phyloP scores from a whole-genome alignment of 169 alveolate genomes.

The Amoebophrya sp. region DNA sequence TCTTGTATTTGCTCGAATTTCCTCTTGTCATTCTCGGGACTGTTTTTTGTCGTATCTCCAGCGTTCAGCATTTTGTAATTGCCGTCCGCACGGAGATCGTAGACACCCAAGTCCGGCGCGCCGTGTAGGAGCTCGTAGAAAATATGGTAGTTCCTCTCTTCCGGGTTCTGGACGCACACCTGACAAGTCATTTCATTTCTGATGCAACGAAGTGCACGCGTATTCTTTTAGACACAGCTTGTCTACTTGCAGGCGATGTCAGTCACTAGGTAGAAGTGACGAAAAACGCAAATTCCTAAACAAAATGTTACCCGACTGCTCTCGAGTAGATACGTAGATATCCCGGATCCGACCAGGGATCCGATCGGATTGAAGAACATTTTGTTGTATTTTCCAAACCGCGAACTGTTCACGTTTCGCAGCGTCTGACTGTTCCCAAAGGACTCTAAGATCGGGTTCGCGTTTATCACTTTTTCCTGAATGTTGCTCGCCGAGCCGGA shows the following conservation, averaged over 20 bases:
- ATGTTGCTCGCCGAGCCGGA: slow-evolving; percentile 37
- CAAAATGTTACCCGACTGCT: slow-evolving; percentile 89
- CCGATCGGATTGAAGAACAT: slow-evolving; percentile 79
- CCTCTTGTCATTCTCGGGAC: neutral
- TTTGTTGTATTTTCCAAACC: slow-evolving; percentile 96
- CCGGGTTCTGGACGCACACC: slow-evolving; percentile 52
- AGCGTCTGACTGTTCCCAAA: slow-evolving; percentile 98
- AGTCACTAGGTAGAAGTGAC: too few species aligned
- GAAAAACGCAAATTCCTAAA: too few species aligned
- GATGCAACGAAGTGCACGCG: too few species aligned
- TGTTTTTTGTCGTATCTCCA: neutral
- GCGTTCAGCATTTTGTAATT: slow-evolving; percentile 37
- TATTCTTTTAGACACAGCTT: too few species aligned
- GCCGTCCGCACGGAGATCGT: neutral
- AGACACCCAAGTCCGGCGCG: neutral
- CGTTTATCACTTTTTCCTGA: slow-evolving; percentile 70
- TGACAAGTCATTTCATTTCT: too few species aligned
- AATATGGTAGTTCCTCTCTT: slow-evolving; percentile 94
- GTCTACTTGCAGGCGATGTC: too few species aligned
- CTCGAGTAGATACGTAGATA: slow-evolving; percentile 90
- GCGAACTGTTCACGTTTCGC: slow-evolving; percentile 91
- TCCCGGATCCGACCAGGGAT: slow-evolving; percentile 79
- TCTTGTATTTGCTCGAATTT: neutral
- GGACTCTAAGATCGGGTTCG: slow-evolving; percentile 95
- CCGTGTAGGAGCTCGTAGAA: slow-evolving; percentile 71